Evolutionary conservation across 129 eudicot genomes (phyloP).

Genomic region (carrot (Daucus carota)): DNA sequence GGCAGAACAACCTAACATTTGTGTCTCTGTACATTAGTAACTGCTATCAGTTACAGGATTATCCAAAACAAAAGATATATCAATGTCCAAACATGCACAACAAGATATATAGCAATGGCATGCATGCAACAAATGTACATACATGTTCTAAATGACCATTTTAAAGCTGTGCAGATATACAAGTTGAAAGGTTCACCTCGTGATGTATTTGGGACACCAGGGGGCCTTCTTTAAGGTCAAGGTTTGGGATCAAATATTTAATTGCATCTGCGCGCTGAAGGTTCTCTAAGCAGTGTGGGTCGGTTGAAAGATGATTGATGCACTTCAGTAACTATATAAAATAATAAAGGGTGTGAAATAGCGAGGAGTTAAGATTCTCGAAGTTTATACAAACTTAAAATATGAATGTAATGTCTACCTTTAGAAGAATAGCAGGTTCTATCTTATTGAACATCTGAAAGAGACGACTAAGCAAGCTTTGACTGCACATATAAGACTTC

Average conservation of each 20-base stretch:
- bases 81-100: background rate
- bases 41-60: background rate
- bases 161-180: background rate
- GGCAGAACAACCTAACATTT: background rate
- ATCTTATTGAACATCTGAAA: slow-evolving; percentile 95
- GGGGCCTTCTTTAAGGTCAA: slow-evolving; percentile 94
- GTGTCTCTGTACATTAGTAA: background rate
- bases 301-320: slow-evolving; percentile 85
- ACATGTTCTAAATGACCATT: background rate
- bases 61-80: background rate
- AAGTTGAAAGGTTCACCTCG: slow-evolving; percentile 50
- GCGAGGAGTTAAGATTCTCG: background rate
- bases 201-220: slow-evolving; percentile 91
- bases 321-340: slow-evolving; percentile 62
- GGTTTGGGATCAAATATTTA: slow-evolving; percentile 90
- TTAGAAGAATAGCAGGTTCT: slow-evolving; percentile 81
- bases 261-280: slow-evolving; percentile 97
- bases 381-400: slow-evolving; percentile 2
- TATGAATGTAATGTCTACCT: slow-evolving; percentile 33
- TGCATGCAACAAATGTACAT: background rate
- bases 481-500: slow-evolving; percentile 92
- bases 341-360: slow-evolving; percentile 8
- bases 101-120: background rate
- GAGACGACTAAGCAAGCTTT: slow-evolving; percentile 88
- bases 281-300: slow-evolving; percentile 91